These are phyloP conservation scores for Massospora cicadina DNA, from an alignment of 371 early-diverging fungal species.

Conservation along the genomic window DNA sequence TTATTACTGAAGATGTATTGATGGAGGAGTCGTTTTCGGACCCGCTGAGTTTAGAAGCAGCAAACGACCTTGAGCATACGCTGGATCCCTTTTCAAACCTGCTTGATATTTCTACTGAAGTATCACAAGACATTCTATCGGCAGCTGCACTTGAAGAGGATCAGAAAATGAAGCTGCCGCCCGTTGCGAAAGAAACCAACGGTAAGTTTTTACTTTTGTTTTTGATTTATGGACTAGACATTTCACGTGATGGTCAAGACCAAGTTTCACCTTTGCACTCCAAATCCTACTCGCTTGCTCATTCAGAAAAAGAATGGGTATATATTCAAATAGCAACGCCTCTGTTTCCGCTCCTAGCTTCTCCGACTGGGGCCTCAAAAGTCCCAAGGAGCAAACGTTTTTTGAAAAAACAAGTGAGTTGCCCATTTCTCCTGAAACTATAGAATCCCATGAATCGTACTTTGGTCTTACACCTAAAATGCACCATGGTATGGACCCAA, in stretches of 20 bases:
- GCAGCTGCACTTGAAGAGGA: not conserved
- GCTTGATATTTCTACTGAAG: not conserved
- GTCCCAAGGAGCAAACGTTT: too few relatives aligned
- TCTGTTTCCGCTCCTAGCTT: not conserved
- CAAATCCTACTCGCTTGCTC: not conserved
- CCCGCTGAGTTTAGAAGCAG: not conserved
- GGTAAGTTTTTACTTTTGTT: not conserved
- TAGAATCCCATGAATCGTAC: not conserved
- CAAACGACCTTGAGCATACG: too few relatives aligned
- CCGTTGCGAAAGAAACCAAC: not conserved
- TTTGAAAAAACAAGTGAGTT: too few relatives aligned
- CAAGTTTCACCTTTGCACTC: not conserved
- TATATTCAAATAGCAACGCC: not conserved
- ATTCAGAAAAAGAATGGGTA: not conserved
- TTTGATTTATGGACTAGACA: not conserved
- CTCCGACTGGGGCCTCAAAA: not conserved
- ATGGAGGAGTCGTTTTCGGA: not conserved
- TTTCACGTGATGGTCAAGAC: not conserved
- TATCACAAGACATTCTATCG: not conserved
- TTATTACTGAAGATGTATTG: not conserved
- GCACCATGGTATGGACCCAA: not conserved
- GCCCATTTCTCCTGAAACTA: too few relatives aligned
- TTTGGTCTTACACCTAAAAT: not conserved
- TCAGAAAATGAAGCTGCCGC: not conserved
- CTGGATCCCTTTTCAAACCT: not conserved